Evolutionary conservation across 1,284 basidiomycete genomes (phyloP).

Genomic region (Xanthoconium separans): DNA sequence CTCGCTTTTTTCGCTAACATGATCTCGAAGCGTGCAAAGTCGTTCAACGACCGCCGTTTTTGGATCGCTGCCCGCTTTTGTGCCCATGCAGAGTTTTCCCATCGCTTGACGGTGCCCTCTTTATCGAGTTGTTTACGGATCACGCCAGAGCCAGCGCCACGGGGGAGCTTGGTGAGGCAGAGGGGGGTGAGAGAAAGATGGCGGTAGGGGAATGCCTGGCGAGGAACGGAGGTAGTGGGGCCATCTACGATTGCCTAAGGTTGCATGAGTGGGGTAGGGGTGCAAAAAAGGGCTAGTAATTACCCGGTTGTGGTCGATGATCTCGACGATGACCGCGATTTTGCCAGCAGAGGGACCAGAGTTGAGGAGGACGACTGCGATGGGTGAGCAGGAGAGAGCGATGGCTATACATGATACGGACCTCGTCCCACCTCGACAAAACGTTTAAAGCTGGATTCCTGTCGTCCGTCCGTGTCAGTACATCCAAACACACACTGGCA

Average conservation of each 20-base stretch:
- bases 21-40: constrained; percentile 87
- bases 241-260: constrained; percentile 92
- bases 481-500: constrained; percentile 7
- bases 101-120: constrained; percentile 73
- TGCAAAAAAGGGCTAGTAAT: background rate
- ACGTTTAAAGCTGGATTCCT: constrained; percentile 89
- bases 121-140: constrained; percentile 90
- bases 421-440: constrained; percentile 98
- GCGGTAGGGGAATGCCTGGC: constrained; percentile 91
- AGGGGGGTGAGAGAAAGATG: constrained; percentile 91
- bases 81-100: constrained; percentile 87
- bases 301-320: constrained; percentile 99
- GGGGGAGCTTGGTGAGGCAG: constrained; percentile 83
- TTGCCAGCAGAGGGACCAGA: constrained; percentile 84
- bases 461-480: constrained; percentile 8
- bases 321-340: constrained; percentile 95
- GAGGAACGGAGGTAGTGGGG: constrained; percentile 86
- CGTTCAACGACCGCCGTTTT: constrained; percentile 77
- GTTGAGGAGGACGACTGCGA: constrained; percentile 89
- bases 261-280: background rate
- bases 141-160: constrained; percentile 78
- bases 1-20: constrained; percentile 78
- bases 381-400: background rate
- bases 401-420: constrained; percentile 34
- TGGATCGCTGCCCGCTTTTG: constrained; percentile 83